These are phyloP conservation scores for Ustilago cynodontis DNA, from an alignment of 1,284 basidiomycete genomes.

Conservation along the genomic window DNA sequence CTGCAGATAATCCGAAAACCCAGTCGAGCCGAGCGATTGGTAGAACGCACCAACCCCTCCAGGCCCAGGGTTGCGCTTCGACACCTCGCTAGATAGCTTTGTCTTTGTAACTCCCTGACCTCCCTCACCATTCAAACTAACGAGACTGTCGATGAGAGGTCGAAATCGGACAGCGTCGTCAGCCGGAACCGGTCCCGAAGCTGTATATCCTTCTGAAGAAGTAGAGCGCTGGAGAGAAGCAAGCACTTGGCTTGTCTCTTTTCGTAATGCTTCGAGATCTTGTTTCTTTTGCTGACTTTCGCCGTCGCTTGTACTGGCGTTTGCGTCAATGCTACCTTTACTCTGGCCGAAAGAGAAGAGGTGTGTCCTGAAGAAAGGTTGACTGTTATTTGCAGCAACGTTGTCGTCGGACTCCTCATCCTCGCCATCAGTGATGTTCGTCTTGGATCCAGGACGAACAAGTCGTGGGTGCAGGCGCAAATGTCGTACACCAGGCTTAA, in stretches of 20 bases:
- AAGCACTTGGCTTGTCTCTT: conserved; percentile 32
- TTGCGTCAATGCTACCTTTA: neutral
- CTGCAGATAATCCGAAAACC: conserved; percentile 43
- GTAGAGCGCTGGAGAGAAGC: conserved; percentile 32
- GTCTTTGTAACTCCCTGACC: conserved; percentile 18
- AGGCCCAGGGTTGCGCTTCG: conserved; percentile 29
- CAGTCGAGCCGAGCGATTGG: conserved; percentile 45
- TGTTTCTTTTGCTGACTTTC: conserved; percentile 6
- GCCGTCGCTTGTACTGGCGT: neutral
- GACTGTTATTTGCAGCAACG: neutral
- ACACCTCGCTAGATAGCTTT: conserved; percentile 35
- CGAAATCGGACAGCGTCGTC: conserved; percentile 37
- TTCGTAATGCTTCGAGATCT: conserved; percentile 22
- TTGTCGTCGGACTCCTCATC: conserved; percentile 20
- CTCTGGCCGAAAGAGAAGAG: conserved; percentile 15
- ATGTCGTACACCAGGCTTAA: conserved; percentile 42
- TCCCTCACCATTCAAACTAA: conserved; percentile 4
- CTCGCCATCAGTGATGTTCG: conserved; percentile 22
- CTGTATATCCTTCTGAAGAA: conserved; percentile 25
- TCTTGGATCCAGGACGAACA: conserved; percentile 24
- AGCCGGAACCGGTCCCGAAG: conserved; percentile 29
- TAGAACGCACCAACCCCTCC: conserved; percentile 42
- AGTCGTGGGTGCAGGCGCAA: conserved; percentile 43
- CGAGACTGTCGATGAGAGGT: conserved; percentile 43
- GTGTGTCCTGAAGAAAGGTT: conserved; percentile 8